phyloP scores from a whole-genome alignment of 148 eudicot genomes.

The Selenicereus undatus region DNA sequence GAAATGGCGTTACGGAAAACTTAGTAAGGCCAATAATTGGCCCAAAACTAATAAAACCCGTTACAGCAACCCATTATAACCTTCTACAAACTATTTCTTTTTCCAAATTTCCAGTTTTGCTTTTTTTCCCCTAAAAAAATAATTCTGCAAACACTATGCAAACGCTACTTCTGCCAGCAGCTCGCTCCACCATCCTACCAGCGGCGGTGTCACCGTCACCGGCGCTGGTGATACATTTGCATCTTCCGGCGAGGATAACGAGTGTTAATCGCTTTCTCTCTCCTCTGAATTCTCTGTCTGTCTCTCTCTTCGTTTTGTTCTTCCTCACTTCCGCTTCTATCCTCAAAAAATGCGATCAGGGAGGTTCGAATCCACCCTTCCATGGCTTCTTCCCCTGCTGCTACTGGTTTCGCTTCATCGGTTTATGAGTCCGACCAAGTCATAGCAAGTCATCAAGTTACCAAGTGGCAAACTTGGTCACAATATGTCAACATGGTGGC shows the following conservation, averaged over 20 bases:
- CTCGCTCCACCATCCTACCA: conserved; percentile 44
- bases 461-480: too few species aligned
- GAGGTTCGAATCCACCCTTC: conserved; percentile 17
- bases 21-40: neutral
- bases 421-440: conserved; percentile 60
- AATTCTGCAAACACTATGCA: conserved; percentile 41
- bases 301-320: conserved; percentile 19
- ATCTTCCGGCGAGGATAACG: conserved; percentile 2
- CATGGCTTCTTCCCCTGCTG: conserved; percentile 41
- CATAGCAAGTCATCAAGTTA: too few species aligned
- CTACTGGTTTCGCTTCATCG: conserved; percentile 40
- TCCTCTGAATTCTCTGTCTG: conserved; percentile 32
- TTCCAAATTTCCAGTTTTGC: neutral
- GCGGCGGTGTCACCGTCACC: conserved; percentile 14
- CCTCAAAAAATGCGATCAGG: conserved; percentile 19
- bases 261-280: conserved; percentile 15
- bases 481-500: too few species aligned
- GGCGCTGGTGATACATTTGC: conserved; percentile 2
- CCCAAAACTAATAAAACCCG: neutral
- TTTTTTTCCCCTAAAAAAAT: neutral
- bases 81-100: neutral
- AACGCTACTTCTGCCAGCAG: conserved; percentile 62
- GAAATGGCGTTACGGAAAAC: too few species aligned
- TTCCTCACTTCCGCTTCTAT: conserved; percentile 8
- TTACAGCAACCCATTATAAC: neutral